Conservation (phyloP, 768 basidiomycete genomes). For the Auricularia auricula-judae region DNA sequence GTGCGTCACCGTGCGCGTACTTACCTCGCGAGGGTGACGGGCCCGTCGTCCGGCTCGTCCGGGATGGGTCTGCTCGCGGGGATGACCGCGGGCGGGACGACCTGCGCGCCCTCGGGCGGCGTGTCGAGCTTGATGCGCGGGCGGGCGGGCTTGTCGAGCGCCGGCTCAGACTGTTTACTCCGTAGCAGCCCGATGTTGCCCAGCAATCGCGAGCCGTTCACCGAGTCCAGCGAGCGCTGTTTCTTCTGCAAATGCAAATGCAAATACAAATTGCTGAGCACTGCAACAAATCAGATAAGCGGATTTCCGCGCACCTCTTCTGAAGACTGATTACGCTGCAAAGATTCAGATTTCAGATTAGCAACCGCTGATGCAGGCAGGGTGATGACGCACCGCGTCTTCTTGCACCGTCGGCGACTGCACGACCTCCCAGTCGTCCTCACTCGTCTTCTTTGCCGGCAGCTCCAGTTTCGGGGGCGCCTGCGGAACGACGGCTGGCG, state of each 20-base stretch:
- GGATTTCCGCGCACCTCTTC: background rate
- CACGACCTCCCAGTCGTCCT: background rate
- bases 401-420: background rate
- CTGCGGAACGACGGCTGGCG: background rate
- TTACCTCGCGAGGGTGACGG: background rate
- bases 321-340: background rate
- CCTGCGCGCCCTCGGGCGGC: background rate
- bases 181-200: background rate
- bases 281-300: no score
- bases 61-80: background rate
- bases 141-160: background rate
- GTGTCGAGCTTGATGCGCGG: background rate
- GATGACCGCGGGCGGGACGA: background rate
- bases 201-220: background rate
- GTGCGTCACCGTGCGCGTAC: background rate
- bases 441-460: background rate
- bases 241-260: no score
- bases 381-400: background rate
- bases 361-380: background rate
- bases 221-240: no score
- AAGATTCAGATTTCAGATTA: background rate
- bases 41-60: background rate
- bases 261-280: no score
- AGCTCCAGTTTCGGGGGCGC: background rate
- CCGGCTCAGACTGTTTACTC: background rate